A percentile compares a stretch with the other conserved stretches of the same genome.
These are phyloP conservation scores for Fusarium luffae DNA, from an alignment of 2,329 filamentous ascomycete species.

Conservation along the genomic window DNA sequence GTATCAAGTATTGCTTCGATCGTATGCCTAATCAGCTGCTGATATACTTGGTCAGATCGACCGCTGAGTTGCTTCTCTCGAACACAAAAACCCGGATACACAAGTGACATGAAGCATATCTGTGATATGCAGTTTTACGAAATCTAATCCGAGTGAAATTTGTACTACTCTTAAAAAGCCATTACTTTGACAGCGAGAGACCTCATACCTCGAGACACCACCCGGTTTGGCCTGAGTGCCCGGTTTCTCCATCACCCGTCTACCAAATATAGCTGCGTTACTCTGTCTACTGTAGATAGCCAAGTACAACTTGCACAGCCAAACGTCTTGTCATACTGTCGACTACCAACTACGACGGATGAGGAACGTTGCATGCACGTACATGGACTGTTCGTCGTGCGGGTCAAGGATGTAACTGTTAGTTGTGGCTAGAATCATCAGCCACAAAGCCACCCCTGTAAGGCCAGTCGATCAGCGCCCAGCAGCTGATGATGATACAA, in stretches of 20 bases:
- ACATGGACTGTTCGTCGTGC: background rate
- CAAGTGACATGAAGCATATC: background rate
- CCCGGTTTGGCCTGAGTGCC: background rate
- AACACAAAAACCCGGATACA: fast-evolving
- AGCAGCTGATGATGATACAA: conserved; percentile 1
- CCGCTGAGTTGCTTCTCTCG: background rate
- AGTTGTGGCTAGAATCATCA: background rate
- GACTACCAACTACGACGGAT: background rate
- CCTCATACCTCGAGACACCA: background rate
- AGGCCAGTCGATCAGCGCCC: background rate
- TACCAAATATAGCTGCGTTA: background rate
- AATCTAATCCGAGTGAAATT: background rate
- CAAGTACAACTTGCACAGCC: background rate
- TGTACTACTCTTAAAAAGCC: background rate
- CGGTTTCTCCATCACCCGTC: background rate
- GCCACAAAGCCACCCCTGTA: conserved; percentile 34
- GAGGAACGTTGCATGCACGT: background rate
- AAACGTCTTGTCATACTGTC: background rate
- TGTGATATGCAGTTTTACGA: background rate
- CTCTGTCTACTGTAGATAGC: background rate
- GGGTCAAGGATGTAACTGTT: background rate
- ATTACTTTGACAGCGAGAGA: background rate
- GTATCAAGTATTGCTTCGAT: background rate
- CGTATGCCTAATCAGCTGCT: background rate
- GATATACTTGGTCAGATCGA: background rate